Base-by-base conservation (phyloP, 352 stramenopile genomes). In the Pythium aristosporum region DNA sequence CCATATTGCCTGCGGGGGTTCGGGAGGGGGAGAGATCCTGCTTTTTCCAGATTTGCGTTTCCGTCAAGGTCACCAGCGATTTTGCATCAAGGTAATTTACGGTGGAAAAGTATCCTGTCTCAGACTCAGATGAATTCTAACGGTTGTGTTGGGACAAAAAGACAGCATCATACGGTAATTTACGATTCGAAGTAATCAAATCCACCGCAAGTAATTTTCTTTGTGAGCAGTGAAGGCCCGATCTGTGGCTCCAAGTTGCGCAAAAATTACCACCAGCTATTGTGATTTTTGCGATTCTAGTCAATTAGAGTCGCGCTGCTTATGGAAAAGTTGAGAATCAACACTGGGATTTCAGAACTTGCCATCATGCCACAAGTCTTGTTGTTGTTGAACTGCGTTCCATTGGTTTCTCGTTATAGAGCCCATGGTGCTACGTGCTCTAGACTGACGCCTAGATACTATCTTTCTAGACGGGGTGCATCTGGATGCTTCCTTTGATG, bases 1-100 rank as follows among this genome's bases (percentile, higher is more conserved):
- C 60, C 84, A 91, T 93, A 41, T 23, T 74, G 56, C 43, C 49
- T 62, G 36, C 44, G n/a, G 51, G 6, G 36, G 47, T 8, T 53
- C 13, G 36, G 51, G 51, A 37, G 46, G n/a, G 32, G 8, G 34
- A 37, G 25, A 36, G 51, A 56, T 66, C 57, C 64, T 57, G 39
- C 48, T 67, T 63, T 48, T 70, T 70, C 63, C 63, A 70, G 63
- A 69, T 69, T 69, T 64, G 55, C 48, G 48, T 49, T 44, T 15
- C 30, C 51, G 20, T 39, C 43, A 63, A 67, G 44, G 52, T 62
- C 61, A 67, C 63, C 55, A 69, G 63, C 63, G 55, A 65, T 58
- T 59, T 54, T 51, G 44, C 41, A 28, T 23, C 36, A 36, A 20
- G 32, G 60, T 57, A 67, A 67, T 15, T 67, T 67, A 61, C 60